Conservation (phyloP, 495 filamentous ascomycete species). For the Aspergillus saccharolyticus region DNA sequence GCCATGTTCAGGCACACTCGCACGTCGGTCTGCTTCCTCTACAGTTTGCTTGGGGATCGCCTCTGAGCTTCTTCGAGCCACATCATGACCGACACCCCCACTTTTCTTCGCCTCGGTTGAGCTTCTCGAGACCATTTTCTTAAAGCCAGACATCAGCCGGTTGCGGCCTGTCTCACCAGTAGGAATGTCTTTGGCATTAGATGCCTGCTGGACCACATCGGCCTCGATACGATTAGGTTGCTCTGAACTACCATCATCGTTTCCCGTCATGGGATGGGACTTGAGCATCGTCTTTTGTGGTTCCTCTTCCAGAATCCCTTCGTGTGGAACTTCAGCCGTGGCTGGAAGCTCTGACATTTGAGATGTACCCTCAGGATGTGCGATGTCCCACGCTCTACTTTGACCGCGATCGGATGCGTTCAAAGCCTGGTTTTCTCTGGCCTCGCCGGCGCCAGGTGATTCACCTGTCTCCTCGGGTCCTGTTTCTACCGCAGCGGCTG, state of each 20-base stretch:
- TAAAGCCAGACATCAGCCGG: slow-evolving; percentile 22
- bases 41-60: slow-evolving; percentile 15
- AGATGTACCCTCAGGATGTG: slow-evolving; percentile 1
- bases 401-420: not conserved
- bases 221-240: slow-evolving; percentile 18
- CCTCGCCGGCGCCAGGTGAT: not conserved
- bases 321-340: not conserved
- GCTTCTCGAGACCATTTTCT: slow-evolving; percentile 20
- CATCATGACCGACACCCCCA: slow-evolving; percentile 10
- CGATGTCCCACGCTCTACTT: not conserved
- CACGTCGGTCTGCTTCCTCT: slow-evolving; percentile 39
- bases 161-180: slow-evolving; percentile 16
- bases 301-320: slow-evolving; percentile 11
- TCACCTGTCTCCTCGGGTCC: slow-evolving; percentile 1
- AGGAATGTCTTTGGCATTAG: slow-evolving; percentile 18
- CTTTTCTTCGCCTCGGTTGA: slow-evolving; percentile 23
- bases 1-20: slow-evolving; percentile 46
- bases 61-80: slow-evolving; percentile 17
- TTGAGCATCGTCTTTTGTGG: slow-evolving; percentile 25
- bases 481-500: slow-evolving; percentile 2
- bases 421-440: not conserved
- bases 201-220: slow-evolving; percentile 11
- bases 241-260: slow-evolving; percentile 11
- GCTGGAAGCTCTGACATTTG: slow-evolving; percentile 2
- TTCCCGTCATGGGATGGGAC: slow-evolving; percentile 30